Evolutionary conservation across 768 basidiomycete species (phyloP).

Genomic region (Calocybe gangraenosa): DNA sequence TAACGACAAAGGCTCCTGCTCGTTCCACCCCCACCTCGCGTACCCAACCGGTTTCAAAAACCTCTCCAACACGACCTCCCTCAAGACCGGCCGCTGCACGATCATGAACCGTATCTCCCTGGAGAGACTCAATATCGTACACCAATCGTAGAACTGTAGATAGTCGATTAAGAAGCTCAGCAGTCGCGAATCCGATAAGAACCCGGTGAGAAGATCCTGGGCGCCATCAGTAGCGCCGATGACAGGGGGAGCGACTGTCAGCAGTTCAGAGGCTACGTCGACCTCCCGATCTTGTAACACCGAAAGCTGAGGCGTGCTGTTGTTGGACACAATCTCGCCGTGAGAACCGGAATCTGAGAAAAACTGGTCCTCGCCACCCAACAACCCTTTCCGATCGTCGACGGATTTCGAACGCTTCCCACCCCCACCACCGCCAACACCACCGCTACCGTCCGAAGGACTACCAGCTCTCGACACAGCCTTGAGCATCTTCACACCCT

Average conservation of each 20-base stretch:
- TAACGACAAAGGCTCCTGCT: slow-evolving; percentile 58
- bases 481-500: slow-evolving; percentile 47
- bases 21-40: slow-evolving; percentile 56
- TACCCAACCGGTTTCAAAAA: slow-evolving; percentile 75
- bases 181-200: slow-evolving; percentile 50
- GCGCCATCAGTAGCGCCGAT: slow-evolving; percentile 24
- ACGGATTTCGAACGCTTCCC: background rate
- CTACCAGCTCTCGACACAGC: slow-evolving; percentile 2
- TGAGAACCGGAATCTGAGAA: slow-evolving; percentile 6
- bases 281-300: slow-evolving; percentile 25
- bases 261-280: slow-evolving; percentile 24
- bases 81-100: slow-evolving; percentile 43
- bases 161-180: slow-evolving; percentile 53
- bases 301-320: background rate
- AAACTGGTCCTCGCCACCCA: slow-evolving; percentile 4
- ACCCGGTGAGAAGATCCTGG: slow-evolving; percentile 36
- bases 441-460: slow-evolving; percentile 4
- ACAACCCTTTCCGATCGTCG: background rate
- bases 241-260: slow-evolving; percentile 31
- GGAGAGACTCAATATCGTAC: slow-evolving; percentile 52
- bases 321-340: background rate
- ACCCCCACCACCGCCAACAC: background rate
- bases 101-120: slow-evolving; percentile 48
- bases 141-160: slow-evolving; percentile 73
- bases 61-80: slow-evolving; percentile 65